Evolutionary conservation across 2,329 filamentous ascomycete genomes (phyloP).

Genomic region (Samsoniella hepiali): DNA sequence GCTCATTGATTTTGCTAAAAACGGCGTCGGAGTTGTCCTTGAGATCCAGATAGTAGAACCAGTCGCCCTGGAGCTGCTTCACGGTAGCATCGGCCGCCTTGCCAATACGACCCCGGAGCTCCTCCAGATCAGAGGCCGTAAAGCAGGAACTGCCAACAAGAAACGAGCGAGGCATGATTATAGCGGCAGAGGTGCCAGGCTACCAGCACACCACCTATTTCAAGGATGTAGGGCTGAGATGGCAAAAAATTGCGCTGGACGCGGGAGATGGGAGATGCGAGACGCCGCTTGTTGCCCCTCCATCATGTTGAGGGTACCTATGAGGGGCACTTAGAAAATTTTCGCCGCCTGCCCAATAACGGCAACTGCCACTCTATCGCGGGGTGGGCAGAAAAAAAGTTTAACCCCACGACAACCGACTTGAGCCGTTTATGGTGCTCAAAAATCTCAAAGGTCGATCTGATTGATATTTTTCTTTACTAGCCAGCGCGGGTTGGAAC

Average conservation of each 20-base stretch:
- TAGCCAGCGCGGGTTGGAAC: neutral
- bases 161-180: constrained; percentile 34
- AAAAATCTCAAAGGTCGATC: neutral
- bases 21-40: constrained; percentile 42
- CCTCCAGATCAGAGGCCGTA: constrained; percentile 42
- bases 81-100: constrained; percentile 43
- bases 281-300: constrained; percentile 5
- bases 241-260: constrained; percentile 9
- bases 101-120: constrained; percentile 45
- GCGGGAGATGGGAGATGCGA: constrained; percentile 5
- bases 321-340: constrained; percentile 14
- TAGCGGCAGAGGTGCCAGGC: constrained; percentile 13
- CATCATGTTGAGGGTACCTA: constrained; percentile 5
- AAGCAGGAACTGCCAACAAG: constrained; percentile 49
- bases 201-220: constrained; percentile 13
- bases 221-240: constrained; percentile 8
- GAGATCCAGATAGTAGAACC: constrained; percentile 66
- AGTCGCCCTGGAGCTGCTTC: constrained; percentile 48
- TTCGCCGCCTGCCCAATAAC: constrained; percentile 11
- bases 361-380: constrained; percentile 4
- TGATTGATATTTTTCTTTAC: neutral
- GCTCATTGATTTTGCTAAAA: constrained; percentile 45
- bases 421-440: neutral
- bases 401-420: constrained; percentile 3
- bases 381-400: constrained; percentile 15